Evolutionary conservation across 345 rosid species (phyloP), one percentile per base, ranked within the genome.

Genomic region (Gynandropsis gynandra): DNA sequence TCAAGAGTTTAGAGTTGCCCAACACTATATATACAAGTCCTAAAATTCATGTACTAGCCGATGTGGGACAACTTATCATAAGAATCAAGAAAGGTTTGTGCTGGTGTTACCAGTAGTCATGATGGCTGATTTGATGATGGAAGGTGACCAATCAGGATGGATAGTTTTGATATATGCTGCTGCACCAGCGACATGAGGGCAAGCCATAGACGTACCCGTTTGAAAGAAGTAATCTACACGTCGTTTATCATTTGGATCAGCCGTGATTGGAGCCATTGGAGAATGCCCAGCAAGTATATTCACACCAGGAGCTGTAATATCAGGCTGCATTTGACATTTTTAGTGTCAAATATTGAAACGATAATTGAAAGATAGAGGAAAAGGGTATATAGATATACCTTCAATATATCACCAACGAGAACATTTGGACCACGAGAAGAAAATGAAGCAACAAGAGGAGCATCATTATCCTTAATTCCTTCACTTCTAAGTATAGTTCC

Each of bases 201-300:
- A 74, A 53, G 89, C 74, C 86, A 79, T 79, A 31, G 89, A 85
- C 46, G 94, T 81, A 10, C 89, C 94, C 4, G 86, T 38, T 64
- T 52, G 39, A 64, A 59, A 58, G 46, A 58, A 58, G 64, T 65
- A 59, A 21, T 61, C 55, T 14, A 61, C 14, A 8, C 50, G 50
- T 52, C 54, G 67, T 39, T 58, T 47, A 11, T 63, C 53, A 0
- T 7, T 4, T 5, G 0, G 1, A 3, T 10, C 40, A 17, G 21
- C 13, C 1, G 67, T 52, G 9, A 69, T 66, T 42, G 52, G 15
- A 36, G 36, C 53, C 41, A 19, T 0, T 0, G 66, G 63, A 14
- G 70, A 47, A 63, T 42, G 72, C 37, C 70, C 77, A n/a, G 80
- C 77, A 50, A 76, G 52, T 39, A 69, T 69, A 36, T 72, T 54